phyloP scores from a whole-genome alignment of 805 yeast species.

The Yarrowia porcina region DNA sequence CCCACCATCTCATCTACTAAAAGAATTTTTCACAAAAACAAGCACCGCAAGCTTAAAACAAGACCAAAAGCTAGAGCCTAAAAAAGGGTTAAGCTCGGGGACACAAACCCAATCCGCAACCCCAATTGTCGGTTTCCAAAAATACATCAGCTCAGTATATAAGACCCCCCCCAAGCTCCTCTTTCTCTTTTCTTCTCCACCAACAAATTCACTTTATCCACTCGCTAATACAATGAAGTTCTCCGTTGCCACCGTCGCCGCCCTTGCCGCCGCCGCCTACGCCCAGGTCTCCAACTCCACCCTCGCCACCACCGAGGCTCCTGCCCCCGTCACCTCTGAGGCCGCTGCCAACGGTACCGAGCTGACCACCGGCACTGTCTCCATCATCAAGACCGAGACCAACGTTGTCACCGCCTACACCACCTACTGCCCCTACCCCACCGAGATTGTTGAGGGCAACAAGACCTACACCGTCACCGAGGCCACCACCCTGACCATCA shows the following conservation, averaged over 20 bases:
- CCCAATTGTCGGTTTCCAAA: background rate
- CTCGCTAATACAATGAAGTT: conserved; percentile 30
- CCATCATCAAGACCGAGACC: conserved; percentile 35
- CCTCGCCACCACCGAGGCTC: conserved; percentile 16
- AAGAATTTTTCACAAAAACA: background rate
- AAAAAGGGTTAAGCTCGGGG: background rate
- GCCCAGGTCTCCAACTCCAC: conserved; percentile 26
- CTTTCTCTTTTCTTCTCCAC: background rate
- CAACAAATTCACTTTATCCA: conserved; percentile 14
- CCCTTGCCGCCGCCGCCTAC: conserved; percentile 31
- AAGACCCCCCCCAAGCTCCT: background rate
- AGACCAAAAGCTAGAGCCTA: background rate
- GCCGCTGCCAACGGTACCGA: conserved; percentile 44
- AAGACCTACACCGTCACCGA: conserved; percentile 70
- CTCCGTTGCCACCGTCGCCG: conserved; percentile 29
- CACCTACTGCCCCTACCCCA: conserved; percentile 80
- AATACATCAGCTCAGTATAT: conserved; percentile 1
- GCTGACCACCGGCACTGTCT: conserved; percentile 44
- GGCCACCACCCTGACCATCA: conserved; percentile 79
- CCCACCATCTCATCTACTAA: background rate
- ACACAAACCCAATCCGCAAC: background rate
- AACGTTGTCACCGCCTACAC: conserved; percentile 65
- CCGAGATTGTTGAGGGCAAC: conserved; percentile 62
- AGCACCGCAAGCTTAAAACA: background rate
- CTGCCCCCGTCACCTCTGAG: conserved; percentile 35